These are phyloP conservation scores for Blastomyces emzantsi DNA, from an alignment of 2,329 filamentous ascomycete genomes.

Conservation along the genomic window DNA sequence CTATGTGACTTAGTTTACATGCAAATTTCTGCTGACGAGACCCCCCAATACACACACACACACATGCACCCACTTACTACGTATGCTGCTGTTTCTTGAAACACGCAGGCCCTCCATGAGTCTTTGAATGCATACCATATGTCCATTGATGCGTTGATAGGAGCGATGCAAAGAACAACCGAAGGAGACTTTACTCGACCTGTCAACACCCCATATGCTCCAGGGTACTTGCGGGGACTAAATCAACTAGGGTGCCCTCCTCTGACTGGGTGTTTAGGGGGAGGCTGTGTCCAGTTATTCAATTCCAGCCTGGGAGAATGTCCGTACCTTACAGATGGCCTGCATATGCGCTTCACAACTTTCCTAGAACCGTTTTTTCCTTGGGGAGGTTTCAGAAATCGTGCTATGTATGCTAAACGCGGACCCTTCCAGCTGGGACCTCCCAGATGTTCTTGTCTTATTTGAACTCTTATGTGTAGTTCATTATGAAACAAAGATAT, in stretches of 20 bases:
- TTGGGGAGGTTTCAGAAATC: constrained; percentile 1
- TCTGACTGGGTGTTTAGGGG: not conserved
- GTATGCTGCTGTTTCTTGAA: constrained; percentile 3
- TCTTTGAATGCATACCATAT: not conserved
- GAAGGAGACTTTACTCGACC: not conserved
- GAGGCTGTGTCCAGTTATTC: not conserved
- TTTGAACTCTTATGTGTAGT: not conserved
- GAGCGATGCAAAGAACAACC: too few species aligned
- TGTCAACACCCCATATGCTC: not conserved
- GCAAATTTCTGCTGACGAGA: not conserved
- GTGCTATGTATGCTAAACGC: not conserved
- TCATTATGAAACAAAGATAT: not conserved
- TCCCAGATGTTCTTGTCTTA: not conserved
- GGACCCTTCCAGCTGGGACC: not conserved
- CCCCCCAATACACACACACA: not conserved
- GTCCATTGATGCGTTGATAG: not conserved
- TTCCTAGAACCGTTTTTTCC: not conserved
- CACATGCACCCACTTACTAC: not conserved
- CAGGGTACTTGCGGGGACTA: not conserved
- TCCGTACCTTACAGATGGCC: constrained; percentile 4
- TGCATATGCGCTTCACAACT: constrained; percentile 1
- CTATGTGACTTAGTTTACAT: not conserved
- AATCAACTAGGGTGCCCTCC: not conserved
- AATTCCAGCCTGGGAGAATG: not conserved
- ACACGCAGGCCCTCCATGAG: constrained; percentile 3